Base-by-base conservation (phyloP, 306 rosid genomes). In the Citrullus amarus region DNA sequence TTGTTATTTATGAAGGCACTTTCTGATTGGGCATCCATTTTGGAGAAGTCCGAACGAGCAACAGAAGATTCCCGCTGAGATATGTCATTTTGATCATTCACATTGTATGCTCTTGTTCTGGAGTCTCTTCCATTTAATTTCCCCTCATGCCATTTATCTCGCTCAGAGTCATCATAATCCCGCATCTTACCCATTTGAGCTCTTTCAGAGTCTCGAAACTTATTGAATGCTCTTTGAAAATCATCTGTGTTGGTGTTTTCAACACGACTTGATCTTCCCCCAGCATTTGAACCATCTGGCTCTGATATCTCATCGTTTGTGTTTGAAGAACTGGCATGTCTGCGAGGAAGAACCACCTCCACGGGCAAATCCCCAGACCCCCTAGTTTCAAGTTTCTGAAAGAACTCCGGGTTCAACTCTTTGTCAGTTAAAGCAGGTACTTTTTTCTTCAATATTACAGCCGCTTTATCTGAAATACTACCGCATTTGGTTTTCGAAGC, bases 271-370 rank as follows among this genome's bases (percentile, higher is more conserved):
- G 20, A 78, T 81, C 91, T 87, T 75, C 79, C 91, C 68, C 84
- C 93, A 6, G 86, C 83, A 83, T 86, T 87, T 79, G 83, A 78
- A 57, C 70, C 84, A 75, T 74, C 86, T 61, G 86, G 75, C 82
- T 87, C 93, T 12, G 86, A 58, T 72, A 85, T 96, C 80, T 85
- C 97, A 25, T 81, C 88, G 82, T 86, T 89, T 63, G 89, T 36
- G 86, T 85, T 85, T 28, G 96, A 92, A 87, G 93, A 85, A 88
- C 81, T 87, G 77, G 85, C 81, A 79, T 81, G 79, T 81, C 87
- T 89, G 57, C 91, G 97, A 72, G 99, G 93, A 84, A 96, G 91
- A 80, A 90, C 90, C 36, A 96, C 98, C 87, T 96, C 99, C 58
- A 96, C 97, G 57, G 93, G 96, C 76, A 95, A 88, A 81, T 95